Evolutionary conservation across 441 rosid species (phyloP).

Genomic region (Croton laevigatus): DNA sequence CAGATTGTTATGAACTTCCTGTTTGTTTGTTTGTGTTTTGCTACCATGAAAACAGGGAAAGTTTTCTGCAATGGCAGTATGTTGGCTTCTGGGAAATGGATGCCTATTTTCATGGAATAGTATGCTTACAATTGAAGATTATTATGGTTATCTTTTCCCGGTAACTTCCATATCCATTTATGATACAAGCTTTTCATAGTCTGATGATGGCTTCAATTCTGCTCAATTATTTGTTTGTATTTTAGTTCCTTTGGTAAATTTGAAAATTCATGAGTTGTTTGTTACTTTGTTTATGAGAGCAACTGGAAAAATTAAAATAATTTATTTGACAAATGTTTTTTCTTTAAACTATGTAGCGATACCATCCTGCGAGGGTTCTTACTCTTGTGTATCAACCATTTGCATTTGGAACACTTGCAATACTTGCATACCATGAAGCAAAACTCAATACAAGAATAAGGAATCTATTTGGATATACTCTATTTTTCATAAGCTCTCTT

Average conservation of each 20-base stretch:
- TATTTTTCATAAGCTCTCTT: slow-evolving; percentile 51
- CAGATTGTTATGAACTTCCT: neutral
- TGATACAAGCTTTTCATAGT: neutral
- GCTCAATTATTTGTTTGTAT: neutral
- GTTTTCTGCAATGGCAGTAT: slow-evolving; percentile 39
- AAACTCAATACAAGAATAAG: slow-evolving; percentile 51
- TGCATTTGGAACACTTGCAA: slow-evolving; percentile 48
- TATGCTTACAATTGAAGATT: slow-evolving; percentile 63
- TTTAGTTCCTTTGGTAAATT: neutral
- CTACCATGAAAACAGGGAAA: slow-evolving; percentile 41
- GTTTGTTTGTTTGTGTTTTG: neutral
- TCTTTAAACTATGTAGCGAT: slow-evolving; percentile 37
- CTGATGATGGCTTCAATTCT: too few species aligned
- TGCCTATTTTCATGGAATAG: slow-evolving; percentile 71
- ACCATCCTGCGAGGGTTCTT: slow-evolving; percentile 68
- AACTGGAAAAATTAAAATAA: neutral
- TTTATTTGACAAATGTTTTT: slow-evolving; percentile 14
- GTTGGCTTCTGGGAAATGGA: slow-evolving; percentile 73
- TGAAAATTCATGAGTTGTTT: neutral
- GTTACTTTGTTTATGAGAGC: neutral
- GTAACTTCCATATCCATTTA: slow-evolving; percentile 29
- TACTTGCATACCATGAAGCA: slow-evolving; percentile 52
- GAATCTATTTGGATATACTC: slow-evolving; percentile 47
- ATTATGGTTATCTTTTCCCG: slow-evolving; percentile 52
- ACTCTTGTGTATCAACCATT: slow-evolving; percentile 76